These are phyloP conservation scores for Aphanomyces stellatus DNA, from an alignment of 352 stramenopile genomes.

Conservation along the genomic window DNA sequence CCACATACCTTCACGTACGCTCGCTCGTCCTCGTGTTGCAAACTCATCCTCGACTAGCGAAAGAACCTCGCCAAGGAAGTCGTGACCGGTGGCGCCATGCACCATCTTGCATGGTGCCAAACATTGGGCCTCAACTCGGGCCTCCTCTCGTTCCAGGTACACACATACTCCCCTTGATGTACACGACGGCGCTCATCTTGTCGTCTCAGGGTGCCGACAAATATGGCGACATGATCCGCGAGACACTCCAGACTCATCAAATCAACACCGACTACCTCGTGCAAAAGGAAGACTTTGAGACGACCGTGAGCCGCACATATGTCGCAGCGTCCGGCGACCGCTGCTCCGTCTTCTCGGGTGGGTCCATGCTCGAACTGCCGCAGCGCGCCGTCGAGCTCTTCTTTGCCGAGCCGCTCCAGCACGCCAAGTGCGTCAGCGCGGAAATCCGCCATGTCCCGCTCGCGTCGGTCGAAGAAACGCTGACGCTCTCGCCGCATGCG, in stretches of 20 bases:
- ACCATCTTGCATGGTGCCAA: constrained; percentile 18
- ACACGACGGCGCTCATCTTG: neutral
- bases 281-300: constrained; percentile 20
- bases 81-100: constrained; percentile 11
- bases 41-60: neutral
- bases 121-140: constrained; percentile 15
- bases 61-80: constrained; percentile 11
- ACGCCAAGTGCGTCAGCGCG: constrained; percentile 11
- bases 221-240: constrained; percentile 20
- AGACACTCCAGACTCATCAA: constrained; percentile 13
- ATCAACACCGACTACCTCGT: constrained; percentile 19
- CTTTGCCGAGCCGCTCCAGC: constrained; percentile 16
- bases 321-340: constrained; percentile 8
- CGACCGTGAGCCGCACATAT: constrained; percentile 5
- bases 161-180: neutral
- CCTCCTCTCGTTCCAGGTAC: constrained; percentile 14
- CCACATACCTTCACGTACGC: constrained; percentile 5
- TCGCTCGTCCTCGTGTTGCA: too few relatives aligned
- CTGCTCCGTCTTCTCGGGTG: constrained; percentile 15
- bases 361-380: constrained; percentile 17
- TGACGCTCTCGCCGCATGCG: neutral
- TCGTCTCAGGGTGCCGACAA: constrained; percentile 12
- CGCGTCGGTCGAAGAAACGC: constrained; percentile 8
- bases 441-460: constrained; percentile 16
- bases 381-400: constrained; percentile 13